Evolutionary conservation across 2,329 filamentous ascomycete species (phyloP), one percentile per base, ranked within the genome.

Genomic region (Paecilomyces dactylethromorphus): DNA sequence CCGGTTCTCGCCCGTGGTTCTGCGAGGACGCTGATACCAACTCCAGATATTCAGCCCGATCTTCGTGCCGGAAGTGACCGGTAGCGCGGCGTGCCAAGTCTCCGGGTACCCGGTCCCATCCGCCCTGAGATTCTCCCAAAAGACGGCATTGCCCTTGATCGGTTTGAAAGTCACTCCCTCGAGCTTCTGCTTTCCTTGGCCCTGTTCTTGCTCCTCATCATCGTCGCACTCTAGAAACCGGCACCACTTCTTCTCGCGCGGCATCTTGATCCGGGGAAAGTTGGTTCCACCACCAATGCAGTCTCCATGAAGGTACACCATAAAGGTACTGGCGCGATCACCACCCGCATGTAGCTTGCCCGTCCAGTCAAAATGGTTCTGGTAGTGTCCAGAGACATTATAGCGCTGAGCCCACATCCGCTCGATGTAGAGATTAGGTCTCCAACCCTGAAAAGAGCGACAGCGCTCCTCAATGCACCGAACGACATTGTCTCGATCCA

Each of bases 11-110:
- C 11, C 35, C n/a, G 55, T 22, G 5, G 24, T 21, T 29, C 53
- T 32, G 26, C 31, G 55, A 29, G 69, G 68, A 56, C 70, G 71
- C 70, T 84, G 81, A 68, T 80, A 82, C 83, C 83, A 86, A 70
- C 81, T 85, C 84, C 84, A 87, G 61, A 87, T 84, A 71, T 87
- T 87, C 71, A 87, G 69, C 0, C 84, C 84, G 58, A 86, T 78
- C 74, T 87, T 87, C 39, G 72, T 76, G 1, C 84, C 84, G 49
- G 70, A 75, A 54, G 71, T 70, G 0, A 87, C 84, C 8, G 84
- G 83, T 66, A 85, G 73, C 4, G 82, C 84, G 51, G 83, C 83
- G 76, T 87, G 84, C 76, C 84, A 84, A 32, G 81, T 84, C 70
- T 86, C 82, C 59, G 77, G 74, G 65, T 83, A 84, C 12, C 83